These are phyloP conservation scores for Magnusiomyces suaveolens DNA, from an alignment of 1,139 yeast genomes.

Conservation along the genomic window DNA sequence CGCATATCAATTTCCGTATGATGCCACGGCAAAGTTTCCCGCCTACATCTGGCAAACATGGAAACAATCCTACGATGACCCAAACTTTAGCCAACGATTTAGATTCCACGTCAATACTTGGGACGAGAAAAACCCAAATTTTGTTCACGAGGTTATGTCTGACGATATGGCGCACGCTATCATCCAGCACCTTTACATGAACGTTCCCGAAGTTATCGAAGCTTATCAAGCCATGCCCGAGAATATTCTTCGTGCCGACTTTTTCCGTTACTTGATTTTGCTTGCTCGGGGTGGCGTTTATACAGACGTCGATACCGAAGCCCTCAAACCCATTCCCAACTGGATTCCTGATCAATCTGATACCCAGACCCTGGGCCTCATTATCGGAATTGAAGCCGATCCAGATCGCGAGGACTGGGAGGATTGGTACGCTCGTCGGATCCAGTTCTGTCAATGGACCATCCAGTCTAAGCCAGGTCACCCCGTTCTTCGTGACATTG, in stretches of 20 bases:
- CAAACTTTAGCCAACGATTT: constrained; percentile 40
- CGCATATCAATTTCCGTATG: constrained; percentile 63
- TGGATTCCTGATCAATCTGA: constrained; percentile 50
- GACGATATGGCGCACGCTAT: constrained; percentile 62
- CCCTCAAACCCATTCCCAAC: constrained; percentile 48
- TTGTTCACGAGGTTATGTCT: constrained; percentile 62
- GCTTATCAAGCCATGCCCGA: constrained; percentile 76
- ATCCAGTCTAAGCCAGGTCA: constrained; percentile 80
- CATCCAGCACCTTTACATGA: constrained; percentile 51
- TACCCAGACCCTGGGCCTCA: constrained; percentile 46
- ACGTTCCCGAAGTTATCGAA: constrained; percentile 64
- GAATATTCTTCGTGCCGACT: constrained; percentile 76
- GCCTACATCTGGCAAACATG: constrained; percentile 92
- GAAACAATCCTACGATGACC: constrained; percentile 56
- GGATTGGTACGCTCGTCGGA: constrained; percentile 59
- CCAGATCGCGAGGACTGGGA: constrained; percentile 77
- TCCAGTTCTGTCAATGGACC: constrained; percentile 78
- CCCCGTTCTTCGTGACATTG: constrained; percentile 74
- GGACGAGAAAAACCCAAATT: constrained; percentile 51
- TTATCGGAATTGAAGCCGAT: constrained; percentile 86
- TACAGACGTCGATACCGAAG: constrained; percentile 77
- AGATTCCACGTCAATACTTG: constrained; percentile 45
- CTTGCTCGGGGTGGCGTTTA: constrained; percentile 90
- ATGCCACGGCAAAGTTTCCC: constrained; percentile 49
- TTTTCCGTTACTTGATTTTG: constrained; percentile 75